A percentile compares a stretch with the other conserved stretches of the same genome.
Conservation (phyloP, 148 eudicot species). For the Amaranthus palmeri region DNA sequence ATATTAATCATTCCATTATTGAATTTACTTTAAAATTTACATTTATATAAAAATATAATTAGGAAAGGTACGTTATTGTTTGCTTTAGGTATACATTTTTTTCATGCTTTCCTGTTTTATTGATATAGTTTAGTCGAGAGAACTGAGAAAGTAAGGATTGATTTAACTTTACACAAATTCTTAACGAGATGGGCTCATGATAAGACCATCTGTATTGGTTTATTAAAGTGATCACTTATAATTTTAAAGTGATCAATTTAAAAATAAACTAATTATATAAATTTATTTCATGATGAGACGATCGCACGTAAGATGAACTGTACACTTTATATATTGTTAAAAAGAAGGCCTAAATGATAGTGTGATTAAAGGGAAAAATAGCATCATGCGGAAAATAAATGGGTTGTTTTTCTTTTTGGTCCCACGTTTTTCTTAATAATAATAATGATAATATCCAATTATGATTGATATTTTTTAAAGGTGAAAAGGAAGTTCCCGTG, state of each 20-base stretch:
- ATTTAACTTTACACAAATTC: too few relatives aligned
- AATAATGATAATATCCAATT: not conserved
- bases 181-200: too few relatives aligned
- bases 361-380: constrained; percentile 19
- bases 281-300: too few relatives aligned
- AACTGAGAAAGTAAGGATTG: not conserved
- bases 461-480: not conserved
- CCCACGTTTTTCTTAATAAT: constrained; percentile 17
- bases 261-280: too few relatives aligned
- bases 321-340: constrained; percentile 1
- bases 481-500: constrained; percentile 13
- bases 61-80: not conserved
- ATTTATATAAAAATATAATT: not conserved
- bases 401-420: constrained; percentile 6
- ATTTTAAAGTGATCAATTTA: too few relatives aligned
- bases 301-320: not conserved
- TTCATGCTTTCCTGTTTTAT: not conserved
- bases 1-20: too few relatives aligned
- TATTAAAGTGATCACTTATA: too few relatives aligned
- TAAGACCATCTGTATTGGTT: too few relatives aligned
- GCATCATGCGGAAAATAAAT: constrained; percentile 24
- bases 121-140: not conserved
- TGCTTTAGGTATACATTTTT: constrained; percentile 12
- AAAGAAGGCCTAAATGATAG: constrained; percentile 16
- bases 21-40: too few relatives aligned